Evolutionary conservation across 2,329 filamentous ascomycete genomes (phyloP).

Genomic region (Xylaria digitata): DNA sequence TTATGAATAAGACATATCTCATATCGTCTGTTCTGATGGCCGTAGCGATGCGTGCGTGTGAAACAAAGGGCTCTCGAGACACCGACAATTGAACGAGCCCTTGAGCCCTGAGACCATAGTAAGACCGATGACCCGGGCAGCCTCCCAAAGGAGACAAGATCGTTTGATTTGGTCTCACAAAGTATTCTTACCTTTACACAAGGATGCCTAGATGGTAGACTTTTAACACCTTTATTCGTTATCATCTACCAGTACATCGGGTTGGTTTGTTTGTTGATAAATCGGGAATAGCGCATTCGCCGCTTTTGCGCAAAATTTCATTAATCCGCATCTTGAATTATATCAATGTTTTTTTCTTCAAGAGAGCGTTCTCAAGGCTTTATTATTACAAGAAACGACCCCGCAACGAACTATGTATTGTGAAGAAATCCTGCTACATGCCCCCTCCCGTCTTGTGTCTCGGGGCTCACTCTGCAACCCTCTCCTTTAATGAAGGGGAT

Average conservation of each 20-base stretch:
- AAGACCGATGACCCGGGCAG: background rate
- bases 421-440: no score
- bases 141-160: background rate
- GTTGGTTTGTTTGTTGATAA: background rate
- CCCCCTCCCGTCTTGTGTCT: no score
- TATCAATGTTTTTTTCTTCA: no score
- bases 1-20: constrained; percentile 13
- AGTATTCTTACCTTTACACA: background rate
- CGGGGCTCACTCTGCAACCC: no score
- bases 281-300: background rate
- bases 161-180: background rate
- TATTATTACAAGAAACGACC: no score
- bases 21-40: background rate
- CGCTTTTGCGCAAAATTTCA: background rate
- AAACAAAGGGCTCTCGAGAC: constrained; percentile 7
- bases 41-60: background rate
- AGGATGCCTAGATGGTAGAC: background rate
- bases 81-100: background rate
- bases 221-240: background rate
- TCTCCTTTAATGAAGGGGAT: no score
- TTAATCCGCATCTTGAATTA: no score
- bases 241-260: no score
- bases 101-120: background rate
- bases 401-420: background rate
- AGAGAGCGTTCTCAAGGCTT: no score